Base-by-base conservation (phyloP, 129 eudicot species). In the Logfia minima region DNA sequence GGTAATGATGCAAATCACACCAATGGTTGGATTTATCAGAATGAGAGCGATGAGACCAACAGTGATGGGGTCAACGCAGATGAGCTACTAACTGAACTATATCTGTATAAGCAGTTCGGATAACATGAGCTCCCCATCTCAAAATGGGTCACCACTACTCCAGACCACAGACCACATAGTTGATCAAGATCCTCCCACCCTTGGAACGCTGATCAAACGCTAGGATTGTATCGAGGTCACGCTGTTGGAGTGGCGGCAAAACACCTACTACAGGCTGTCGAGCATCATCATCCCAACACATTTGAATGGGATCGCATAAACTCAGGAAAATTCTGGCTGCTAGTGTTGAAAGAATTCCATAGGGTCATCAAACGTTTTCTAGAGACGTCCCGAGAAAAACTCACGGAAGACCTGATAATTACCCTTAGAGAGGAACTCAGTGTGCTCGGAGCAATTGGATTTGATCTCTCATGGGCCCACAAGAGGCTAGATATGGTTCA, bases 401-500 rank as follows among this genome's bases (percentile, higher is more conserved):
- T 70, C 14, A 4, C 10, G 21, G 39, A 70, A 21, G 61, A 70
- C 37, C n/a, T 22, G 4, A 70, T 70, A 14, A 43, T 59, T 32
- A 14, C 19, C 21, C 29, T 70, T 16, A 2, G 24, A 24, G 32
- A 70, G 35, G 60, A 6, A 11, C 60, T 70, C 5, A 1, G 6
- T 3, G 75, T 43, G 7, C 35, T 70, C 7, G 16, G 48, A 9
- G 22, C 19, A 32, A 24, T 45, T 70, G 59, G 59, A 13, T 70
- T 70, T 22, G 75, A 70, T 70, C 75, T 70, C 17, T 70, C 75
- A 23, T 70, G 75, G 75, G 75, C 60, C 21, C 60, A 29, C 17
- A 70, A 45, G 22, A 24, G 75, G 61, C 39, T 70, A 23, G 61
- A 45, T 21, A 45, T 70, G 75, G 61, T 70, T 24, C 23, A 70